Evolutionary conservation across 2,329 filamentous ascomycete species (phyloP).

Genomic region (Fusarium aywerte): DNA sequence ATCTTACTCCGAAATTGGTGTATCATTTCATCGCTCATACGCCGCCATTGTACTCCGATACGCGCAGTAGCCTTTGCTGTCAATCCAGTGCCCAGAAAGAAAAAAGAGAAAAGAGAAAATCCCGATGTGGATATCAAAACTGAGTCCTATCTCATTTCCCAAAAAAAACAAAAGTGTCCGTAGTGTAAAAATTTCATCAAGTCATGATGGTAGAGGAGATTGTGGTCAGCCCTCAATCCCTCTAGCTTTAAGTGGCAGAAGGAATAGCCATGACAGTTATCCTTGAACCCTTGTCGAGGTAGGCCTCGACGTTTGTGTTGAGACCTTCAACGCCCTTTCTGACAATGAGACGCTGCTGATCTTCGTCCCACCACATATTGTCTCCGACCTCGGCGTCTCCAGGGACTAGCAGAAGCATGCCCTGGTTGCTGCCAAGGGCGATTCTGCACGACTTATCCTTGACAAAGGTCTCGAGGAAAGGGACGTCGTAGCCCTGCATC

Average conservation of each 20-base stretch:
- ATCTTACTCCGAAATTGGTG: constrained; percentile 1
- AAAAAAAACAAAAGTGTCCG: constrained; percentile 10
- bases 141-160: constrained; percentile 10
- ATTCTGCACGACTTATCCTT: constrained; percentile 44
- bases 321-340: constrained; percentile 36
- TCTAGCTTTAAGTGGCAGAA: constrained; percentile 36
- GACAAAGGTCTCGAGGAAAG: constrained; percentile 44
- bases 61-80: constrained; percentile 13
- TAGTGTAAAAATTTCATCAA: constrained; percentile 24
- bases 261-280: constrained; percentile 38
- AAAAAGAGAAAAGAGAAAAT: constrained; percentile 14
- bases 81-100: constrained; percentile 7
- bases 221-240: not conserved
- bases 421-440: constrained; percentile 43
- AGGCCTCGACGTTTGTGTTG: constrained; percentile 32
- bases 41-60: constrained; percentile 33
- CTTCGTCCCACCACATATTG: constrained; percentile 42
- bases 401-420: constrained; percentile 45
- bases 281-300: constrained; percentile 40
- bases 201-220: not conserved
- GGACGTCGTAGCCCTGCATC: constrained; percentile 44
- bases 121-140: constrained; percentile 30
- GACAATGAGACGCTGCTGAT: constrained; percentile 35
- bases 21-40: constrained; percentile 18
- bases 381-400: constrained; percentile 46